Base-by-base conservation (phyloP, 768 basidiomycete species). In the Boletus rex-veris region DNA sequence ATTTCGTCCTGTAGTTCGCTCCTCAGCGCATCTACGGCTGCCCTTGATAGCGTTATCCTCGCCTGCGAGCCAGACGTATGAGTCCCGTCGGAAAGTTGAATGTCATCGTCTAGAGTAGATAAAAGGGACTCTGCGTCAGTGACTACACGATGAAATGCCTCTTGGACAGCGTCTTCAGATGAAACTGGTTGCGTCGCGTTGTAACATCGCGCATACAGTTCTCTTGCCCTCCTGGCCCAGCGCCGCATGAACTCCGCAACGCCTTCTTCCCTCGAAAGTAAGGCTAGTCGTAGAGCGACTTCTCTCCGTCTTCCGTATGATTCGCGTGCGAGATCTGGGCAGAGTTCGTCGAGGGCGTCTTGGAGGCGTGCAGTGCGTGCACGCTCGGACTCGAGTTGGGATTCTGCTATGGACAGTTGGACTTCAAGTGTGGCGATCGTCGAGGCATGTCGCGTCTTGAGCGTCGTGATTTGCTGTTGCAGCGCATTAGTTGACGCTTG, bases 261-360 rank as follows among this genome's bases (percentile, higher is more conserved):
- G 26, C 73, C 67, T 62, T 89, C 87, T 62, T 91, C 89, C n/a
- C 87, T 72, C 0, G 77, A 76, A 2, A 85, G 71, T 60, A 89
- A 72, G 1, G 77, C 74, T 3, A 92, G 79, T 11, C 90, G 72
- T 26, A 90, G 62, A 0, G 80, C 74, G 1, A 90, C 79, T 62
- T 93, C 90, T 33, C 86, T 74, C 21, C 90, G 73, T 16, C 90
- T 79, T 3, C 88, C 90, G 54, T 82, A 88, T 0, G 79, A 75
- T 64, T 91, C 90, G 28, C 84, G 81, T 35, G 84, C 77, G 30
- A 89, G 74, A 49, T 90, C 86, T 36, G 83, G 81, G 0, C 85
- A 84, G 0, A 90, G 71, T 41, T 88, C 84, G 54, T 90, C 88
- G 16, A 92, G 71, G 1, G 80, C 80, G 28, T 65, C 64, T 6